Conservation (phyloP, 371 early-diverging fungal genomes). For the Antonospora locustae region DNA sequence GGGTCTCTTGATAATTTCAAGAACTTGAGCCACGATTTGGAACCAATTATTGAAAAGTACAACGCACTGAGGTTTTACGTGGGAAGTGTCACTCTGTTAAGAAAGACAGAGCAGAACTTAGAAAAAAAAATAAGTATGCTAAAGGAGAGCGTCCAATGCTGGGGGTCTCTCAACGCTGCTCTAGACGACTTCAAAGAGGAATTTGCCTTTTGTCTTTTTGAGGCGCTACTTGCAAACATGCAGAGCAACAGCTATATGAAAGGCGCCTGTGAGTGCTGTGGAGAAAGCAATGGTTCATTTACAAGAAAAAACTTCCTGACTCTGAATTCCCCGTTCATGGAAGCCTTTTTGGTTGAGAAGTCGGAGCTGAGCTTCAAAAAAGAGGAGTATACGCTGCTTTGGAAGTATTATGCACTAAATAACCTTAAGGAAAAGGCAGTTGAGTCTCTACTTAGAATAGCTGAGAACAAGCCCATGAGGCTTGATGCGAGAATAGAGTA, state of each 20-base stretch:
- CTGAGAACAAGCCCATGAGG: conserved; percentile 15
- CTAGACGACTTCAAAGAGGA: conserved; percentile 34
- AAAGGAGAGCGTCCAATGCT: conserved; percentile 23
- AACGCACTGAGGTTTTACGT: conserved; percentile 30
- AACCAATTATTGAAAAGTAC: conserved; percentile 19
- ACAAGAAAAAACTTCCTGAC: conserved; percentile 2
- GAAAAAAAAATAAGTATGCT: conserved; percentile 12
- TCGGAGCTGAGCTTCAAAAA: conserved; percentile 5
- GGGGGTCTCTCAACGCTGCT: conserved; percentile 24
- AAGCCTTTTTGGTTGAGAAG: conserved; percentile 32
- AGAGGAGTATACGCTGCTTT: conserved; percentile 28
- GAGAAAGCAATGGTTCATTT: conserved; percentile 15
- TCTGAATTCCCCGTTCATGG: conserved; percentile 16
- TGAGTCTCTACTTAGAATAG: conserved; percentile 19
- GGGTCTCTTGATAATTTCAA: conserved; percentile 30
- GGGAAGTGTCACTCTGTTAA: conserved; percentile 32
- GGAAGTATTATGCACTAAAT: conserved; percentile 40
- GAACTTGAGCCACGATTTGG: conserved; percentile 15
- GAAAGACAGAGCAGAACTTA: conserved; percentile 17
- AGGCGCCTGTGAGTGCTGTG: neutral
- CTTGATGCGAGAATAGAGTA: conserved; percentile 35
- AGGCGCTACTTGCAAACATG: conserved; percentile 22
- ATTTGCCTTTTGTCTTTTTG: conserved; percentile 44
- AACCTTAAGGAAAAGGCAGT: conserved; percentile 33
- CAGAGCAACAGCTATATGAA: conserved; percentile 19